Percentiles rank a stretch among this genome's conserved stretches.
phyloP scores from a whole-genome alignment of 164 flowering plant species.

The Akebia trifoliata region DNA sequence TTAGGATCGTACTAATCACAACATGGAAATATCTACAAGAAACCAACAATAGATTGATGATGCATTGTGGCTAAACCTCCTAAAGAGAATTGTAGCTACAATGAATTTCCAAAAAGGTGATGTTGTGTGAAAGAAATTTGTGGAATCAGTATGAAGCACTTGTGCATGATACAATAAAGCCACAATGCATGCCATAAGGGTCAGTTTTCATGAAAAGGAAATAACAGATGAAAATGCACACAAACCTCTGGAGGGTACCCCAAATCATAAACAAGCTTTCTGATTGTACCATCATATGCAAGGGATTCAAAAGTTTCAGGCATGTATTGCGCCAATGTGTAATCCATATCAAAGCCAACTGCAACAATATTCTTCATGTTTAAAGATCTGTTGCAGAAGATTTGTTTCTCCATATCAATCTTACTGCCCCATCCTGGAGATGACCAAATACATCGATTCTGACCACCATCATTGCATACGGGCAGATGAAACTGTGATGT shows the following conservation, averaged over 20 bases:
- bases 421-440: conserved; percentile 52
- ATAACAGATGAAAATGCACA: conserved; percentile 3
- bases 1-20: too few species aligned
- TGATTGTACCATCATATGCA: conserved; percentile 85
- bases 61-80: not conserved
- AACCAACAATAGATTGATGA: too few species aligned
- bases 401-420: conserved; percentile 64
- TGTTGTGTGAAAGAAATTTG: not conserved
- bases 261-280: conserved; percentile 76
- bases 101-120: not conserved
- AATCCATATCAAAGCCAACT: conserved; percentile 99
- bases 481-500: conserved; percentile 17
- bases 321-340: conserved; percentile 93
- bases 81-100: not conserved
- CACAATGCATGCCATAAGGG: not conserved
- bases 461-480: conserved; percentile 19
- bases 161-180: not conserved
- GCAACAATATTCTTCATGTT: conserved; percentile 91
- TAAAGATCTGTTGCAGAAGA: conserved; percentile 89
- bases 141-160: not conserved
- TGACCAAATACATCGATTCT: conserved; percentile 55
- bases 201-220: not conserved
- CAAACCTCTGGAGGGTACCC: conserved; percentile 89
- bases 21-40: too few species aligned
- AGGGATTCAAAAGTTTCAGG: conserved; percentile 94